These are phyloP conservation scores for Sicyos edulis DNA, from an alignment of 306 rosid genomes.

Conservation along the genomic window DNA sequence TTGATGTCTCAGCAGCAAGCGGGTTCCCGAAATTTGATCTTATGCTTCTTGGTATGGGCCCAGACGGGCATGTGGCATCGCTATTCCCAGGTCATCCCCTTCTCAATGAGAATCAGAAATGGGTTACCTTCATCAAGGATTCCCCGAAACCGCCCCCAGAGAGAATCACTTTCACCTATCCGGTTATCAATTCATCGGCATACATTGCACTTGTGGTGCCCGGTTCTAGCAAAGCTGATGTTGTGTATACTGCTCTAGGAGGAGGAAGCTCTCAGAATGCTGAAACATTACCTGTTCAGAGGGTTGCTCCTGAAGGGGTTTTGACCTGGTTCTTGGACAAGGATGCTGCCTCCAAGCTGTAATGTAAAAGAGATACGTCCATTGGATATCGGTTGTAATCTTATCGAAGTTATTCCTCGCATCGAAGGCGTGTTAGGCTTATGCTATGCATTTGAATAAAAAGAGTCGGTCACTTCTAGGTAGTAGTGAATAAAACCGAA, in stretches of 20 bases:
- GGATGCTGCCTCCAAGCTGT: conserved; percentile 78
- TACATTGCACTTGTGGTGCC: conserved; percentile 62
- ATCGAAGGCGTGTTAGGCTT: background rate
- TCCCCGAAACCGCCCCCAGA: conserved; percentile 95
- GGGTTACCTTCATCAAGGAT: conserved; percentile 77
- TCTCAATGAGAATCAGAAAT: conserved; percentile 55
- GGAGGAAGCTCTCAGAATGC: conserved; percentile 30
- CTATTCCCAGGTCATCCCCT: conserved; percentile 93
- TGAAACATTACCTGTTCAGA: conserved; percentile 56
- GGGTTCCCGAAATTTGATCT: conserved; percentile 92
- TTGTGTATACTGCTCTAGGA: conserved; percentile 53
- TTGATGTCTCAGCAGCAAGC: conserved; percentile 39
- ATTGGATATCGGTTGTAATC: background rate
- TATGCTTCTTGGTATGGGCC: conserved; percentile 95
- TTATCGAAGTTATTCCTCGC: background rate
- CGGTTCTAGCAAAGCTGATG: conserved; percentile 59
- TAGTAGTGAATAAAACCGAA: background rate
- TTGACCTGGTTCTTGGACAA: conserved; percentile 84
- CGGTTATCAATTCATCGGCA: conserved; percentile 75
- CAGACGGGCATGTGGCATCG: conserved; percentile 95
- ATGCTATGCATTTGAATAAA: conserved; percentile 10
- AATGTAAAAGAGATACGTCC: conserved; percentile 24
- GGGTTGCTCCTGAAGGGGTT: conserved; percentile 71
- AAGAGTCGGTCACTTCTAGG: background rate
- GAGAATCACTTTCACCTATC: conserved; percentile 82